A percentile compares a stretch with the other conserved stretches of the same genome.
Evolutionary conservation across 768 basidiomycete genomes (phyloP).

Genomic region (Mycena crocata): DNA sequence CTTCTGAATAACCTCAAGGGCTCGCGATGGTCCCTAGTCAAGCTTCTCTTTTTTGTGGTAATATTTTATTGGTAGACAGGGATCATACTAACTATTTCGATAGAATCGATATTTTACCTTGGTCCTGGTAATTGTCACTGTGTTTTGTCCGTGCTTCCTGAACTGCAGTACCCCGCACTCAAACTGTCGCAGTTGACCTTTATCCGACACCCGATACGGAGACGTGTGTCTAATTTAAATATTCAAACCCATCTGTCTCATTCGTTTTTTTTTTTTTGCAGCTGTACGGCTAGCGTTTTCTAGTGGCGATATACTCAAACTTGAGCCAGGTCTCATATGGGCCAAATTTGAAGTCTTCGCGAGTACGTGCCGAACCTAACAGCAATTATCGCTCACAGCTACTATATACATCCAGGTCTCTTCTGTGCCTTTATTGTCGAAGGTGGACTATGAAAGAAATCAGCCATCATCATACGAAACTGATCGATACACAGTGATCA

Average conservation of each 20-base stretch:
- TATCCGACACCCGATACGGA: slow-evolving; percentile 23
- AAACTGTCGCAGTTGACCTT: slow-evolving; percentile 25
- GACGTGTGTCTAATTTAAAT: slow-evolving; percentile 14
- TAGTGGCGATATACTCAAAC: neutral
- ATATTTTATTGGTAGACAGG: neutral
- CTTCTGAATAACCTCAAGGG: slow-evolving; percentile 4
- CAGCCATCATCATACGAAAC: no score
- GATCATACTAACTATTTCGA: neutral
- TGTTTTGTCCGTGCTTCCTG: slow-evolving; percentile 19
- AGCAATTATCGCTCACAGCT: neutral
- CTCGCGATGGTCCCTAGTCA: slow-evolving; percentile 31
- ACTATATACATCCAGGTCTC: slow-evolving; percentile 9
- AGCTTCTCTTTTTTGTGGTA: slow-evolving; percentile 30
- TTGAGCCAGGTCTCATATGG: slow-evolving; percentile 23
- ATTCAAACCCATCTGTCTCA: neutral
- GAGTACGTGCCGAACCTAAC: neutral
- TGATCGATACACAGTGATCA: slow-evolving; percentile 21
- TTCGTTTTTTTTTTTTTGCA: neutral
- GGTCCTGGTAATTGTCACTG: slow-evolving; percentile 24
- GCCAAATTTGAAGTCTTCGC: slow-evolving; percentile 33
- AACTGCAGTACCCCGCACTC: neutral
- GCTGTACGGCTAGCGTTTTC: slow-evolving; percentile 8
- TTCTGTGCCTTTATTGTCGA: slow-evolving; percentile 34
- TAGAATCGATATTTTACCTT: slow-evolving; percentile 33
- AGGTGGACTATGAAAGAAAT: slow-evolving; percentile 4